These are phyloP conservation scores for Suhomyces coccinellae DNA, from an alignment of 1,139 yeast species.

Conservation along the genomic window DNA sequence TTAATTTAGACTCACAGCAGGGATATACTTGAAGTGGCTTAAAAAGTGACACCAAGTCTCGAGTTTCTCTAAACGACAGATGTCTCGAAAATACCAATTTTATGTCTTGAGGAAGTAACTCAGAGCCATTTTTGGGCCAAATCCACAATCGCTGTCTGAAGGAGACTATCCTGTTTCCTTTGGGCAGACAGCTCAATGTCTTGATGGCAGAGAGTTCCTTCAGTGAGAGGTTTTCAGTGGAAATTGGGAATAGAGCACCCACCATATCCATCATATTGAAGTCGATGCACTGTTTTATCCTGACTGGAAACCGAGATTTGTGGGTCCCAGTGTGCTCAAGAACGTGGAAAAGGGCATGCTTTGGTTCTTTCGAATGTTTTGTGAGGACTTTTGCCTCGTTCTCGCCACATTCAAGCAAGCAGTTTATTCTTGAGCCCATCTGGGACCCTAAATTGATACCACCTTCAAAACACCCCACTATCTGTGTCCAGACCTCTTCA, in stretches of 20 bases:
- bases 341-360: constrained; percentile 3
- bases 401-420: not conserved
- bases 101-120: constrained; percentile 42
- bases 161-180: constrained; percentile 26
- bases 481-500: constrained; percentile 54
- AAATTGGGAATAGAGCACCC: constrained; percentile 30
- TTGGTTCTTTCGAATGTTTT: not conserved
- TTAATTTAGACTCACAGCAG: constrained; percentile 32
- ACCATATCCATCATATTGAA: constrained; percentile 40
- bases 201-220: constrained; percentile 18
- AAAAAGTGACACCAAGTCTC: constrained; percentile 39
- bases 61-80: constrained; percentile 50
- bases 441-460: constrained; percentile 34
- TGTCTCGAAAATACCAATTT: constrained; percentile 53
- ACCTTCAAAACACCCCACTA: constrained; percentile 34
- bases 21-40: constrained; percentile 50
- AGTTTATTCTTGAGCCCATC: constrained; percentile 20
- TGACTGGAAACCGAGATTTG: constrained; percentile 15
- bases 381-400: not conserved
- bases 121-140: constrained; percentile 26
- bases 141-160: constrained; percentile 32
- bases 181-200: constrained; percentile 11
- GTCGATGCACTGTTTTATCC: constrained; percentile 41
- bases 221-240: constrained; percentile 17
- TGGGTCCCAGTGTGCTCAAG: not conserved